Conservation (phyloP, 148 eudicot genomes). For the Camellia sinensis region DNA sequence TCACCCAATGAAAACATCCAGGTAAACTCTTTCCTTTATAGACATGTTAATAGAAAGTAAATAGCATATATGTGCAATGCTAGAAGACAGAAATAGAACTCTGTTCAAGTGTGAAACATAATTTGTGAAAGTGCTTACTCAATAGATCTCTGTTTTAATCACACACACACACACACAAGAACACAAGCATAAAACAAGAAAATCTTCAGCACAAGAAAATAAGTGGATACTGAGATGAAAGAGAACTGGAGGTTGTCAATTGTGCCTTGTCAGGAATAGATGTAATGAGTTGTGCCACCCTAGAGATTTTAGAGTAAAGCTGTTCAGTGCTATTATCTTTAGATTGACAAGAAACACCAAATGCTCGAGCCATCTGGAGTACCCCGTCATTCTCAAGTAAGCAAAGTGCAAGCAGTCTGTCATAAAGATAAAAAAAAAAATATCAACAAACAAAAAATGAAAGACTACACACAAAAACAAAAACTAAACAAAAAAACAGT, state of each 20-base stretch:
- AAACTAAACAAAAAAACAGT: neutral
- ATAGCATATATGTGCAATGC: neutral
- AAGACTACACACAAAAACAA: neutral
- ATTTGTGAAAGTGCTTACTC: neutral
- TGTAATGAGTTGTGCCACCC: conserved; percentile 74
- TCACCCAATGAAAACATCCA: neutral
- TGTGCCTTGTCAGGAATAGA: conserved; percentile 90
- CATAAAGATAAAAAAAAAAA: neutral
- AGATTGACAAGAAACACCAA: conserved; percentile 34
- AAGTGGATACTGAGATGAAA: conserved; percentile 89
- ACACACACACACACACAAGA: neutral
- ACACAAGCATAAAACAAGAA: neutral
- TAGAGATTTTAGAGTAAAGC: conserved; percentile 39
- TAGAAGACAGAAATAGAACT: neutral
- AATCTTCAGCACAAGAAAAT: neutral
- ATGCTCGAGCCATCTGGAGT: conserved; percentile 56
- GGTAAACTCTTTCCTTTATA: neutral
- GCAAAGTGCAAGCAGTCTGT: conserved; percentile 73
- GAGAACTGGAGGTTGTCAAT: conserved; percentile 56
- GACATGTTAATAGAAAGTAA: neutral
- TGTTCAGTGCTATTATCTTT: conserved; percentile 32
- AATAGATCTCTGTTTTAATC: neutral
- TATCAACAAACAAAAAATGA: neutral
- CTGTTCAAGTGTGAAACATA: neutral
- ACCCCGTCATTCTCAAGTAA: conserved; percentile 72